These are phyloP conservation scores for Bipolaris gigantea DNA, from an alignment of 2,329 filamentous ascomycete species.

Conservation along the genomic window DNA sequence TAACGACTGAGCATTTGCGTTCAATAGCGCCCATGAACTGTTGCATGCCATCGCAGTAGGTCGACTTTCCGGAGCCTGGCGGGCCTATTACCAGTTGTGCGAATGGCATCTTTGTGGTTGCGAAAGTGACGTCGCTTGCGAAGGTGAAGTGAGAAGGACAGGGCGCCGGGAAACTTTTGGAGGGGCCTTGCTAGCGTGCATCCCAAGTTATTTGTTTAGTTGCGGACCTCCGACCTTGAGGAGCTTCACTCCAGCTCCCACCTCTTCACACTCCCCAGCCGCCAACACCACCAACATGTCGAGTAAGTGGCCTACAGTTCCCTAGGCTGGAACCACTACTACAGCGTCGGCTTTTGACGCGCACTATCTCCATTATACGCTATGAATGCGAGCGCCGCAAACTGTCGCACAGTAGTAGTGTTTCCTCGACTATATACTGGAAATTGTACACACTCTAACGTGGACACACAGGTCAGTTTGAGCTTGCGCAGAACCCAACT, in stretches of 20 bases:
- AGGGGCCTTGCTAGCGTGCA: conserved; percentile 18
- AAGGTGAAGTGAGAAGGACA: background rate
- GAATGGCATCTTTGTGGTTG: conserved; percentile 54
- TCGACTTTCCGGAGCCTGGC: conserved; percentile 93
- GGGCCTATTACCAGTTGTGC: conserved; percentile 90
- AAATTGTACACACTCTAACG: background rate
- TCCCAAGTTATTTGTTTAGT: conserved; percentile 9
- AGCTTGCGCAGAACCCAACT: conserved; percentile 76
- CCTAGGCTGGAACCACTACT: background rate
- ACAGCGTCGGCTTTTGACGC: background rate
- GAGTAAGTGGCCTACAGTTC: conserved; percentile 16
- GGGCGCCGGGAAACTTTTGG: conserved; percentile 14
- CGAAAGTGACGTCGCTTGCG: background rate
- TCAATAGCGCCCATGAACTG: conserved; percentile 97
- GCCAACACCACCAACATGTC: conserved; percentile 31
- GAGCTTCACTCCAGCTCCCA: conserved; percentile 22
- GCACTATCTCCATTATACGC: too few relatives aligned
- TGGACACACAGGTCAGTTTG: conserved; percentile 63
- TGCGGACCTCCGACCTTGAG: conserved; percentile 20
- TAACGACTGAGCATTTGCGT: conserved; percentile 90
- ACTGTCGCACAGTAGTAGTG: background rate
- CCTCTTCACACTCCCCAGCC: conserved; percentile 1
- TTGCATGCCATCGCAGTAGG: conserved; percentile 98
- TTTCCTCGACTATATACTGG: background rate
- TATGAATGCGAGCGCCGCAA: background rate